These are phyloP conservation scores for Mycena sp. DNA, from an alignment of 1,284 basidiomycete species.

Conservation along the genomic window DNA sequence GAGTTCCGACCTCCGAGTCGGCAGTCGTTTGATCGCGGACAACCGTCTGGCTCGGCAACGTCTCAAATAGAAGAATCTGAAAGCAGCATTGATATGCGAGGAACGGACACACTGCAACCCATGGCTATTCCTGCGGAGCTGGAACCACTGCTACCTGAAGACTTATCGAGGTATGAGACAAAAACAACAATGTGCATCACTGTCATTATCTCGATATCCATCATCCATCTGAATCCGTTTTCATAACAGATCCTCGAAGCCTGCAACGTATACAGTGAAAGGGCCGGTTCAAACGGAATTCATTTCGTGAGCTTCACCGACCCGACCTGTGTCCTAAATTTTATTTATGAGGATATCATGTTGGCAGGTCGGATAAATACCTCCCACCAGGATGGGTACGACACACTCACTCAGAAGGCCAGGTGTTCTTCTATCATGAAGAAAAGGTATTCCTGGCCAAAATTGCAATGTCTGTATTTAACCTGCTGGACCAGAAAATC, in stretches of 20 bases:
- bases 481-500: neutral
- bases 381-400: constrained; percentile 9
- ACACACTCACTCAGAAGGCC: constrained; percentile 2
- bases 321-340: too few relatives aligned
- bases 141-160: neutral
- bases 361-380: neutral
- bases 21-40: neutral
- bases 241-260: neutral
- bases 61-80: neutral
- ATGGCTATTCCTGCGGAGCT: neutral
- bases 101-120: constrained; percentile 3
- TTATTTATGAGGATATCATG: neutral
- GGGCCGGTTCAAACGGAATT: constrained; percentile 2
- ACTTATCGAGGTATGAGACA: neutral
- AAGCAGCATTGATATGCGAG: neutral
- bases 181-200: neutral
- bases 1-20: neutral
- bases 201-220: neutral
- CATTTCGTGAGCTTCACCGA: neutral
- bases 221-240: neutral
- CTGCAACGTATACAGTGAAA: neutral
- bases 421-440: constrained; percentile 11
- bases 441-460: neutral
- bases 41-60: neutral
- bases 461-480: neutral